Base-by-base conservation (phyloP, 2,329 filamentous ascomycete genomes). In the Xylariaceae sp. region DNA sequence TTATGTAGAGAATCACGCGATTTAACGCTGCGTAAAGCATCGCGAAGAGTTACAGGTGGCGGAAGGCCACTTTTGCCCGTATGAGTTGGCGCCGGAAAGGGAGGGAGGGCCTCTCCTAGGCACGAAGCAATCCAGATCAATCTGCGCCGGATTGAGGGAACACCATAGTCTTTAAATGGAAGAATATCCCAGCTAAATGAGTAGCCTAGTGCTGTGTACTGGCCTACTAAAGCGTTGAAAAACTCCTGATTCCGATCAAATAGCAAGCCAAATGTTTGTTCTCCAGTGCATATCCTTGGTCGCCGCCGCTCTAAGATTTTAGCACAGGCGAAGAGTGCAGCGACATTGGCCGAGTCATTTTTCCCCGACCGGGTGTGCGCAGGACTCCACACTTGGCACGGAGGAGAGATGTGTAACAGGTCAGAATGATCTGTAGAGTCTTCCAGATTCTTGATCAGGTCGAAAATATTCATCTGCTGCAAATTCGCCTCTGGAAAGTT, bases 331-430 rank as follows among this genome's bases (percentile, higher is more conserved):
- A 78, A 80, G 0, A 85, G 66, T 0, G 77, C 77, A 1, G 83
- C 82, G 0, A 81, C 82, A 59, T 94, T 94, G 0, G 71, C 75
- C 1, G 88, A 85, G 33, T 91, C 85, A 15, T 84, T 77, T 11
- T 74, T 74, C 0, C 81, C 79, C 0, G 69, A 54, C 0, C 75
- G 63, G 0, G 88, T 92, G 52, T 94, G 86, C 0, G 85, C 86
- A 0, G 83, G 82, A 0, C 88, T 91, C 63, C 84, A 92, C 0
- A 80, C 81, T 60, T 92, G 88, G 50, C 91, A 94, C 0, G 90
- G 89, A 0, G 88, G 89, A 0, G 86, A 90, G 0, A 91, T 70
- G 58, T 94, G 90, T 0, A 89, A 70, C 1, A 92, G 71, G 59
- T 93, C 89, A 0, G 85, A 80, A 3, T 74, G 73, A 4, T 78